Conservation (phyloP, 164 flowering plant genomes). For the Dillenia turbinata region DNA sequence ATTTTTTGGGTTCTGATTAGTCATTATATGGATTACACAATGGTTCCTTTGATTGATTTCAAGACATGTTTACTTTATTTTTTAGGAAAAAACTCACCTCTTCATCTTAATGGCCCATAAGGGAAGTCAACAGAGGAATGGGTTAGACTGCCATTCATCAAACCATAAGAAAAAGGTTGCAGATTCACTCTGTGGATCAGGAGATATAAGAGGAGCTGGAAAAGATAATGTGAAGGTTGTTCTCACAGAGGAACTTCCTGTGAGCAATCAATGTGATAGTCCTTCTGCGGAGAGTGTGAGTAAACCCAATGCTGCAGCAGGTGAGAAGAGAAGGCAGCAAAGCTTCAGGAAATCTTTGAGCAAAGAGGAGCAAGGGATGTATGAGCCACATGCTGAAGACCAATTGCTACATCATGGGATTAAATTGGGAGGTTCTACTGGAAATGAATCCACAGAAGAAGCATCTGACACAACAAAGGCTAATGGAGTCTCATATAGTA, state of each 20-base stretch:
- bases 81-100: background rate
- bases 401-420: constrained; percentile 15
- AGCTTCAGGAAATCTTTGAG: constrained; percentile 20
- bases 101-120: constrained; percentile 53
- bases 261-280: constrained; percentile 22
- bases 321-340: constrained; percentile 31
- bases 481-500: constrained; percentile 11
- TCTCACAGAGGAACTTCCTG: constrained; percentile 31
- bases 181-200: constrained; percentile 24
- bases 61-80: constrained; percentile 2
- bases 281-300: constrained; percentile 12
- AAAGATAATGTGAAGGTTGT: constrained; percentile 28
- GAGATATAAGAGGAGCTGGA: constrained; percentile 23
- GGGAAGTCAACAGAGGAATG: constrained; percentile 61
- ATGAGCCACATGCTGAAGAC: constrained; percentile 14
- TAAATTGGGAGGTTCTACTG: constrained; percentile 18
- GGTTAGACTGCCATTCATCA: constrained; percentile 34
- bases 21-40: background rate
- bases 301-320: constrained; percentile 17
- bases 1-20: no score
- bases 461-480: constrained; percentile 21
- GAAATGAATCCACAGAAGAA: constrained; percentile 16
- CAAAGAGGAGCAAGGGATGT: constrained; percentile 30
- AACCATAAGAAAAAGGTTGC: constrained; percentile 36
- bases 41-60: constrained; percentile 3